A percentile compares a stretch with the other conserved stretches of the same genome.
These are phyloP conservation scores for Aspergillus melleus DNA, from an alignment of 2,329 filamentous ascomycete species.

Conservation along the genomic window DNA sequence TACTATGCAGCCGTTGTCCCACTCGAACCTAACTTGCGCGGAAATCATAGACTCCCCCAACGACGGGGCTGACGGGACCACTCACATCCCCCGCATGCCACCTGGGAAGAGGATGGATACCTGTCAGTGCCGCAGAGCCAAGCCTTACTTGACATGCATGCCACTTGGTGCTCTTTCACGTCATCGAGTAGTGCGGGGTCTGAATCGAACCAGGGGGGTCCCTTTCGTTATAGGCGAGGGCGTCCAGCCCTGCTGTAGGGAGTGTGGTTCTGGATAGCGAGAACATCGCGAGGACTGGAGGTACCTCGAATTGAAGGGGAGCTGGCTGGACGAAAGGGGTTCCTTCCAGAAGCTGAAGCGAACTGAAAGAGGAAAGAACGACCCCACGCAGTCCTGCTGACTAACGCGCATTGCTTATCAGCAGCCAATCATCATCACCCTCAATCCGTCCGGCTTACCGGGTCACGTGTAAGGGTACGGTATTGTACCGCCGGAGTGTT, in stretches of 20 bases:
- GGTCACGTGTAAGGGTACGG: background rate
- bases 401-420: slow-evolving; percentile 14
- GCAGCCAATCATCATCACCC: slow-evolving; percentile 11
- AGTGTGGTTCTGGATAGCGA: too few species aligned
- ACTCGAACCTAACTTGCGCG: too few species aligned
- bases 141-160: background rate
- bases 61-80: background rate
- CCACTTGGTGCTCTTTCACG: background rate
- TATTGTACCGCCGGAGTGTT: background rate
- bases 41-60: too few species aligned
- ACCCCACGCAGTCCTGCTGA: background rate
- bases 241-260: too few species aligned
- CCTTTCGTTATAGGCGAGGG: background rate
- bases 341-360: too few species aligned
- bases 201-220: background rate
- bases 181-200: slow-evolving; percentile 9
- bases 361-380: background rate
- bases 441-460: background rate
- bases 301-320: too few species aligned
- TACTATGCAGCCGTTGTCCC: background rate
- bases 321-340: too few species aligned
- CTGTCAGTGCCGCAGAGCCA: background rate
- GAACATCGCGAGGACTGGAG: too few species aligned
- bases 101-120: background rate
- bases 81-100: background rate